Conservation (phyloP, 192 early-diverging fungal species). For the Umbelopsis vinacea region DNA sequence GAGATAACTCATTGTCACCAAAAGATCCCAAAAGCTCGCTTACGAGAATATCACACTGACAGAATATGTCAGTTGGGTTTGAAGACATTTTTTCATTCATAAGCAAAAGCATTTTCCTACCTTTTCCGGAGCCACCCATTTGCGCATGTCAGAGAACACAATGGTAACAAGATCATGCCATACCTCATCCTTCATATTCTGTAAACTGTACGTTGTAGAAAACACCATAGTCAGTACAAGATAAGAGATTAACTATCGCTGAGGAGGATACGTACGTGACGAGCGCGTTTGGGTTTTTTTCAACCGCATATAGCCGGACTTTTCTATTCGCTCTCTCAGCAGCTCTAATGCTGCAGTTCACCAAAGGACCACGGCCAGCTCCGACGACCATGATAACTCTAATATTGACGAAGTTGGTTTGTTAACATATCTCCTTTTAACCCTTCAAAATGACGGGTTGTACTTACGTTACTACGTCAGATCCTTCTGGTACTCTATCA, state of each 20-base stretch:
- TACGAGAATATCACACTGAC: constrained; percentile 86
- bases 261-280: constrained; percentile 60
- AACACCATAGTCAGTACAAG: too few species aligned
- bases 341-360: constrained; percentile 73
- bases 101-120: constrained; percentile 29
- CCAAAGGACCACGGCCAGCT: constrained; percentile 94
- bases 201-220: constrained; percentile 53
- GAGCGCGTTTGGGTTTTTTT: constrained; percentile 97
- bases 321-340: not conserved
- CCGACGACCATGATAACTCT: constrained; percentile 92
- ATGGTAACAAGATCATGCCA: constrained; percentile 88
- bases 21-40: constrained; percentile 97
- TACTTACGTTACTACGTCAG: constrained; percentile 57
- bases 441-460: not conserved
- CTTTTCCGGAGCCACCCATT: constrained; percentile 72
- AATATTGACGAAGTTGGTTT: not conserved
- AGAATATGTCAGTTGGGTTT: constrained; percentile 8
- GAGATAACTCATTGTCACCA: constrained; percentile 99
- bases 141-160: constrained; percentile 91
- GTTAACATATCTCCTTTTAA: not conserved
- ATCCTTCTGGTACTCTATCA: constrained; percentile 48
- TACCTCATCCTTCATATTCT: constrained; percentile 67
- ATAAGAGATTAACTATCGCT: too few species aligned
- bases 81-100: not conserved
- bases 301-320: constrained; percentile 82